Base-by-base conservation (phyloP, 2,329 filamentous ascomycete species). In the Aspergillus sp. region DNA sequence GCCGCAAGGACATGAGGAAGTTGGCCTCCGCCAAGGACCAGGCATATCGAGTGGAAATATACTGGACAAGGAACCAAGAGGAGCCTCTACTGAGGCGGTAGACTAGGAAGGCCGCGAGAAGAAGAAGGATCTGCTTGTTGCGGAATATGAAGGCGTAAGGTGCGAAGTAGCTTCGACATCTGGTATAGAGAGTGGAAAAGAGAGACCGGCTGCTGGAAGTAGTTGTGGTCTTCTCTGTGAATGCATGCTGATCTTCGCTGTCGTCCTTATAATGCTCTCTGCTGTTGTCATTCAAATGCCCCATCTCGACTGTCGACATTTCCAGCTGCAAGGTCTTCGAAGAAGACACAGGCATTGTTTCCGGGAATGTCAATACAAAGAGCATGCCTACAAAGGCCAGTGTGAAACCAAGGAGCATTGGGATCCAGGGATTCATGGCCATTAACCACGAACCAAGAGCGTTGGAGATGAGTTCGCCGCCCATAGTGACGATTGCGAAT, bases 1-100 rank as follows among this genome's bases (percentile, higher is more conserved):
- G 72, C 49, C 74, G 72, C 44, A 75, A 67, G 0, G 74, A 74
- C 4, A 74, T 63, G 17, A 77, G 58, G 47, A 71, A 56, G 39
- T 70, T 72, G 45, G 70, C 61, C 42, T 63, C 53, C 1, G 74
- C 71, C 15, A 78, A 63, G 30, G 70, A 69, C 72, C 74, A 77
- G 20, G 59, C 55, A 47, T 77, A 78, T 20, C 75, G 65, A n/a
- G 72, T 73, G 1, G 74, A 77, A 15, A 76, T 72, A 54, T 78
- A 78, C 49, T 75, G 73, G n/a, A 76, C 65, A 12, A 78, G 56
- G 46, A 78, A 66, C 52, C 67, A 71, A 13, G 73, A 62, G 7
- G 72, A 70, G 43, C 74, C 73, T 22, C 73, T 67, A 44, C 72
- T 74, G 5, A 78, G 61, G n/a, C 72, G 67, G 53, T 72, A 74